phyloP scores from a whole-genome alignment of 2,329 filamentous ascomycete species.

The Phialophora verrucosa region DNA sequence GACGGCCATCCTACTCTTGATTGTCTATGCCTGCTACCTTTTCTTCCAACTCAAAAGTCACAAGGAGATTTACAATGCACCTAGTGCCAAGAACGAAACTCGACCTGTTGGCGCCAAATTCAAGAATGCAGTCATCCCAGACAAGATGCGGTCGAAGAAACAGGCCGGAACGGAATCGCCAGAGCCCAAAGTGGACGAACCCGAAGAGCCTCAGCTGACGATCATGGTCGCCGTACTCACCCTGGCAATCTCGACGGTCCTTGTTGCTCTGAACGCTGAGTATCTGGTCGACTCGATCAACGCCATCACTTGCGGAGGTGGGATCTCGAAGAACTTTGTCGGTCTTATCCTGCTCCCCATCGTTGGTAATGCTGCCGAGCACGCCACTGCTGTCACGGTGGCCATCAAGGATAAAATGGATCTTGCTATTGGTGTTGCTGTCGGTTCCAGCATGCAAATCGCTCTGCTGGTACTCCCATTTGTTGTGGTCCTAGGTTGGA shows the following conservation, averaged over 20 bases:
- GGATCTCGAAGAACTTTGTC: slow-evolving; percentile 65
- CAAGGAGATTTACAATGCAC: slow-evolving; percentile 75
- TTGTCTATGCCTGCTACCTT: slow-evolving; percentile 84
- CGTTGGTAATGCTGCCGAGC: slow-evolving; percentile 70
- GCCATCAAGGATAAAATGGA: slow-evolving; percentile 72
- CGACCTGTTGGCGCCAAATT: slow-evolving; percentile 39
- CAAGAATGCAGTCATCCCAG: slow-evolving; percentile 36
- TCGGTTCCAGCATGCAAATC: slow-evolving; percentile 71
- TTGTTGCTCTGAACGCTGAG: slow-evolving; percentile 78
- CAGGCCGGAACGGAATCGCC: slow-evolving; percentile 10
- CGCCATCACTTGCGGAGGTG: slow-evolving; percentile 55
- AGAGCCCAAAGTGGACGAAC: slow-evolving; percentile 63
- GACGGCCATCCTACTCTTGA: slow-evolving; percentile 76
- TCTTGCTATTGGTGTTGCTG: slow-evolving; percentile 68
- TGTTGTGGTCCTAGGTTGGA: slow-evolving; percentile 67
- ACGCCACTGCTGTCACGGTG: slow-evolving; percentile 67
- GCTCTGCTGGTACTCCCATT: slow-evolving; percentile 67
- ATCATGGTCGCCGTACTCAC: slow-evolving; percentile 74
- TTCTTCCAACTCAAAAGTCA: slow-evolving; percentile 93
- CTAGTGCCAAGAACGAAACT: slow-evolving; percentile 77
- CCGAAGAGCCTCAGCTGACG: slow-evolving; percentile 75
- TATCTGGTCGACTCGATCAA: slow-evolving; percentile 66
- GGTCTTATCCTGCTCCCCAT: slow-evolving; percentile 69
- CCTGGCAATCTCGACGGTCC: slow-evolving; percentile 72
- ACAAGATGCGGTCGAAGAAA: slow-evolving; percentile 36